Percentiles rank a stretch among this genome's conserved stretches.
phyloP scores from a whole-genome alignment of 169 alveolate genomes.

The Plasmodium vinckei region DNA sequence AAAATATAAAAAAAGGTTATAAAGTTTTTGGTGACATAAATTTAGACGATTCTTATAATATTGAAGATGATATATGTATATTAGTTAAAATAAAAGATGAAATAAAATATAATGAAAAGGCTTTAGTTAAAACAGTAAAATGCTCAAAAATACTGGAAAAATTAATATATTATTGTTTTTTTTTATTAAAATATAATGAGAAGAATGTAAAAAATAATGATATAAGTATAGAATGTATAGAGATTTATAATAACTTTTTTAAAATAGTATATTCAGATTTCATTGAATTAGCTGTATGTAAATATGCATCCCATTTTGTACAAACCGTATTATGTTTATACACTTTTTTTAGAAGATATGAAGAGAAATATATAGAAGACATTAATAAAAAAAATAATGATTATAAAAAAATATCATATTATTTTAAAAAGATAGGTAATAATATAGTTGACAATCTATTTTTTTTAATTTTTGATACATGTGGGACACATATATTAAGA shows the following conservation, averaged over 20 bases:
- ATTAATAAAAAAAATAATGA: conserved; percentile 17
- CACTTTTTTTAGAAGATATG: conserved; percentile 52
- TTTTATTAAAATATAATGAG: conserved; percentile 63
- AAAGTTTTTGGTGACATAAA: conserved; percentile 23
- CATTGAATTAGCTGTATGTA: conserved; percentile 10
- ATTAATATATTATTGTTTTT: conserved; percentile 60
- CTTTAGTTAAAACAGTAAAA: conserved; percentile 22
- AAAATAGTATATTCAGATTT: conserved; percentile 3
- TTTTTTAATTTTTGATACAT: conserved; percentile 30
- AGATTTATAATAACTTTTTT: conserved; percentile 44
- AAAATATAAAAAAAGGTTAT: conserved; percentile 66
- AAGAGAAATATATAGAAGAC: conserved; percentile 52
- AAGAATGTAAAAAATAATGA: conserved; percentile 27
- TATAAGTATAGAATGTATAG: conserved; percentile 63
- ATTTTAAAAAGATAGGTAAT: conserved; percentile 27
- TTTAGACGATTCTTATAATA: conserved; percentile 25
- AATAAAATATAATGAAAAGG: conserved; percentile 45
- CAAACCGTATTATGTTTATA: conserved; percentile 49
- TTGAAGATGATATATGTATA: conserved; percentile 72
- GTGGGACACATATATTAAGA: conserved; percentile 68
- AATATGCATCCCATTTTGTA: conserved; percentile 65
- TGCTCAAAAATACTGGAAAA: conserved; percentile 64
- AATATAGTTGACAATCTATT: conserved; percentile 21
- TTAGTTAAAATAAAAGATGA: conserved; percentile 46
- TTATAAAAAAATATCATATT: conserved; percentile 1